These are phyloP conservation scores for Talaromyces sp. DNA, from an alignment of 2,329 filamentous ascomycete species.

Conservation along the genomic window DNA sequence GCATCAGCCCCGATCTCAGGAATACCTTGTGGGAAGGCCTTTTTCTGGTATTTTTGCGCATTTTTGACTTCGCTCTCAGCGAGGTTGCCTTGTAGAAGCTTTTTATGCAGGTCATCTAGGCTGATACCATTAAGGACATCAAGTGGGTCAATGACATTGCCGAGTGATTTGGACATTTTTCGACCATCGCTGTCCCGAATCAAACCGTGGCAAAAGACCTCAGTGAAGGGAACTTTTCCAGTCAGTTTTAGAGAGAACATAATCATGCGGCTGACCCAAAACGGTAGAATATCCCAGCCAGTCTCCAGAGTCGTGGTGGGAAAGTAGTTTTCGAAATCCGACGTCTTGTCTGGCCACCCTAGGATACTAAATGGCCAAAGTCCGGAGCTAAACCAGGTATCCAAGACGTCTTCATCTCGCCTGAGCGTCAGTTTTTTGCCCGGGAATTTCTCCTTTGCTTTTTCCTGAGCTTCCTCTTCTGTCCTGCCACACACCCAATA, in stretches of 20 bases:
- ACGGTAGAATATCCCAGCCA: constrained; percentile 91
- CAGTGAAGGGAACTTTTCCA: constrained; percentile 81
- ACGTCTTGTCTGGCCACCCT: constrained; percentile 79
- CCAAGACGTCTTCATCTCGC: constrained; percentile 85
- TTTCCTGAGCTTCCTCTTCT: constrained; percentile 70
- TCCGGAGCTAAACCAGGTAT: constrained; percentile 94
- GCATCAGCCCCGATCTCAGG: constrained; percentile 91
- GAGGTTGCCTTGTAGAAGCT: constrained; percentile 75
- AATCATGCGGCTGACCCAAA: constrained; percentile 94
- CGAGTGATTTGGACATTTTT: constrained; percentile 96
- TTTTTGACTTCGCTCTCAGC: constrained; percentile 75
- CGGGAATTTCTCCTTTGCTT: constrained; percentile 73
- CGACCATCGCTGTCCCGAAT: constrained; percentile 89
- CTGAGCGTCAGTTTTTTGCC: constrained; percentile 74
- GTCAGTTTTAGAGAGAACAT: constrained; percentile 90
- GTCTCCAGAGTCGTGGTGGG: constrained; percentile 86
- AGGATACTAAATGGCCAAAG: constrained; percentile 92
- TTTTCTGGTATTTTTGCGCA: constrained; percentile 88
- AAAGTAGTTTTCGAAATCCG: constrained; percentile 75
- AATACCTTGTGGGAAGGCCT: constrained; percentile 86
- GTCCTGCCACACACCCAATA: constrained; percentile 80
- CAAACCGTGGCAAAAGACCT: constrained; percentile 95
- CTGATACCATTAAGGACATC: constrained; percentile 87
- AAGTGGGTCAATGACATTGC: constrained; percentile 90
- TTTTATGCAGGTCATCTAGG: constrained; percentile 71